Evolutionary conservation across 352 stramenopile genomes (phyloP).

Genomic region (Thalassiosira mediterranea): DNA sequence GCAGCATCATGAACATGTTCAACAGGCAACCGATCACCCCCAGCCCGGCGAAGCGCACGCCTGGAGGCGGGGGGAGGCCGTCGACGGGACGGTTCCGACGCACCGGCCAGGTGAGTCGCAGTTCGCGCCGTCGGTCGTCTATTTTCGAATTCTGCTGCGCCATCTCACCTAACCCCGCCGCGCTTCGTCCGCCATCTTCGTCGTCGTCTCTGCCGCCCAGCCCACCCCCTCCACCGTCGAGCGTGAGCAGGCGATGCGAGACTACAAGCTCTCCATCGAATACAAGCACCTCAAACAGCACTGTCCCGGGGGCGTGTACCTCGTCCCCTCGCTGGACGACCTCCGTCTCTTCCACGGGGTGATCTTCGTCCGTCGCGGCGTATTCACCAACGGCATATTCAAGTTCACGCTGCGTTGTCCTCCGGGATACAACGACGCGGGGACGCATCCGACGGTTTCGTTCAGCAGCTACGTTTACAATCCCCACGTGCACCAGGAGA

Average conservation of each 20-base stretch:
- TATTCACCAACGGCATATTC: slow-evolving; percentile 96
- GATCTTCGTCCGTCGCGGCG: slow-evolving; percentile 94
- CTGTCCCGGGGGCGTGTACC: slow-evolving; percentile 93
- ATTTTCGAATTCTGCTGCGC: too few relatives aligned
- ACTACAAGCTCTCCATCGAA: slow-evolving; percentile 97
- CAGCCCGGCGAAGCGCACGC: too few relatives aligned
- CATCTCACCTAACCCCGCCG: too few relatives aligned
- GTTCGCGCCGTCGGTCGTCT: too few relatives aligned
- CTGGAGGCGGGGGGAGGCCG: too few relatives aligned
- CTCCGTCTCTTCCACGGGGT: slow-evolving; percentile 92
- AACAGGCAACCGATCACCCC: too few relatives aligned
- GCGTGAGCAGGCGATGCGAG: slow-evolving; percentile 78
- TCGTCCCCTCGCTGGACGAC: slow-evolving; percentile 92
- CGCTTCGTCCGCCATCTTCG: too few relatives aligned
- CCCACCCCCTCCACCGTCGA: slow-evolving; percentile 52
- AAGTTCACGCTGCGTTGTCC: slow-evolving; percentile 91
- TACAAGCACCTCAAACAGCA: slow-evolving; percentile 96
- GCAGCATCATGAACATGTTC: too few relatives aligned
- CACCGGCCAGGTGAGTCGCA: too few relatives aligned
- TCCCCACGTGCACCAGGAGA: slow-evolving; percentile 90
- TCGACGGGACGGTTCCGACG: too few relatives aligned
- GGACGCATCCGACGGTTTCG: slow-evolving; percentile 90
- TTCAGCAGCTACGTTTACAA: slow-evolving; percentile 94
- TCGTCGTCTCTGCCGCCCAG: neutral
- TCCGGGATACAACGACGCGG: slow-evolving; percentile 90